Base-by-base conservation (phyloP, 2,329 filamentous ascomycete species). In the Claviceps monticola region DNA sequence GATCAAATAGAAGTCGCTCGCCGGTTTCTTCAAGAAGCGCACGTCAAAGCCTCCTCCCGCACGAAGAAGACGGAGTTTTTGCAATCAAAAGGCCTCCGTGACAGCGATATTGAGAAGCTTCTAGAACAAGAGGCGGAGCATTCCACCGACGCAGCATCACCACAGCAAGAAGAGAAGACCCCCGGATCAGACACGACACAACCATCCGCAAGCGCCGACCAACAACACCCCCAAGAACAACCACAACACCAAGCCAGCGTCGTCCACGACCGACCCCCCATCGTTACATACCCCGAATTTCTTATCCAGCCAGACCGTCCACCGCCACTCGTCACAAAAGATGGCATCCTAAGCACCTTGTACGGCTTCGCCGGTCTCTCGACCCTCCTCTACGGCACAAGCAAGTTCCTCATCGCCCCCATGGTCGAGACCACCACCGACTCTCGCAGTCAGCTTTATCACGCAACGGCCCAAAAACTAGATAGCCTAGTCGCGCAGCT, bases 21-120 rank as follows among this genome's bases (percentile, higher is more conserved):
- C 44, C 78, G 74, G 50, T 96, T 95, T 62, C 75, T 96, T 4
- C 73, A 86, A 49, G 84, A 94, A 54, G 80, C 86, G 7, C 73
- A 75, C 19, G 86, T 95, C 53, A 80, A 77, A 53, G 71, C 83
- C 65, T 80, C 84, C 37, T 74, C 84, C 0, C 74, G 75, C 45
- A 83, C 87, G 52, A 83, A 81, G 66, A 95, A 95, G 70, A 72
- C 78, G 19, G 76, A 78, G 7, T 95, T 95, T 59, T 70, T 96
- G 1, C 76, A 82, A 61, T 79, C 79, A 49, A 96, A 96, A 65
- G 87, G 87, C 3, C 70, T 95, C 7, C 70, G 69, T 3, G 70
- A 76, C 4, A 72, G 75, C 36, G 81, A 91, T 55, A 87, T 95
- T 55, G 71, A 86, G 57, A 70, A 72, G 48, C 71, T 95, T 7